phyloP scores from a whole-genome alignment of 768 basidiomycete species.

The Termitomyces eurrhizus region DNA sequence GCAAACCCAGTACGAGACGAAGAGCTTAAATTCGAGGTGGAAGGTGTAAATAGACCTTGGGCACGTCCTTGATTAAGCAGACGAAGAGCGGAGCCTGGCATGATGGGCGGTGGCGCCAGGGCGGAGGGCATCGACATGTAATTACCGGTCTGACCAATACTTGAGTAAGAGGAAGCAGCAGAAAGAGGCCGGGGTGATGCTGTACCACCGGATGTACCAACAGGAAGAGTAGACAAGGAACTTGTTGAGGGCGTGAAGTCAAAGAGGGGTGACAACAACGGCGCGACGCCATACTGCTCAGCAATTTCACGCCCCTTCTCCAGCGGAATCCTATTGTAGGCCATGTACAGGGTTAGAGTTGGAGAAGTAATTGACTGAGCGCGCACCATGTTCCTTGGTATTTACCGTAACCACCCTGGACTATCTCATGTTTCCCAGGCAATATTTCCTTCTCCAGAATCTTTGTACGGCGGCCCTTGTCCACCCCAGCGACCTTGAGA shows the following conservation, averaged over 20 bases:
- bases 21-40: slow-evolving; percentile 54
- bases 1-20: slow-evolving; percentile 45
- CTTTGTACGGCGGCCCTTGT: slow-evolving; percentile 95
- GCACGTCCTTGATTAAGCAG: slow-evolving; percentile 83
- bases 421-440: slow-evolving; percentile 94
- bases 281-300: slow-evolving; percentile 85
- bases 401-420: slow-evolving; percentile 98
- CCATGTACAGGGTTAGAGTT: neutral
- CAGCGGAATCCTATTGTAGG: slow-evolving; percentile 79
- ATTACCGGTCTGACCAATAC: slow-evolving; percentile 40
- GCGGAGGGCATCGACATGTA: slow-evolving; percentile 47
- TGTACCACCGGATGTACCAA: slow-evolving; percentile 40
- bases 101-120: slow-evolving; percentile 79
- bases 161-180: slow-evolving; percentile 64
- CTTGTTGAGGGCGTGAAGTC: slow-evolving; percentile 83
- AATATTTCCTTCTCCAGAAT: slow-evolving; percentile 97
- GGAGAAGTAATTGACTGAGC: slow-evolving; percentile 1
- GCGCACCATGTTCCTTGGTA: slow-evolving; percentile 98
- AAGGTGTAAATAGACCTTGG: slow-evolving; percentile 83
- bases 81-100: slow-evolving; percentile 83
- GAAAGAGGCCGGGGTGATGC: slow-evolving; percentile 63
- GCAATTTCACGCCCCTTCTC: slow-evolving; percentile 93
- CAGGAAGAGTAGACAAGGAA: slow-evolving; percentile 66
- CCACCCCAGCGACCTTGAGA: slow-evolving; percentile 96
- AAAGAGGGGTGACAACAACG: slow-evolving; percentile 85